Evolutionary conservation across 345 rosid species (phyloP).

Genomic region (Gossypium herbaceum): DNA sequence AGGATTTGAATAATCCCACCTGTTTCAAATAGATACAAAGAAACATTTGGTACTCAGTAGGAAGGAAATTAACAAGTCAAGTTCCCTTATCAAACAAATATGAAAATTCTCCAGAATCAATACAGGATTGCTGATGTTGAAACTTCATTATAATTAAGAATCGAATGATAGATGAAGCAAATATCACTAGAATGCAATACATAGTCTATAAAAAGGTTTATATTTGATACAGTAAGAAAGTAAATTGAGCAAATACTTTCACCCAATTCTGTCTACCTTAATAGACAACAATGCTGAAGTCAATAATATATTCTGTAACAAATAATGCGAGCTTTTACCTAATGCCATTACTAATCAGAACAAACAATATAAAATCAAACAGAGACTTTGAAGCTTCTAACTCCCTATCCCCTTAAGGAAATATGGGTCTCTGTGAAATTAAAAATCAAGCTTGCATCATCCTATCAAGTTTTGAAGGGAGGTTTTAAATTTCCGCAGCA

Average conservation of each 20-base stretch:
- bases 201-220: background rate
- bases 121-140: background rate
- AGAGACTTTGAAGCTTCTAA: background rate
- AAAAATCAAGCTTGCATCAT: background rate
- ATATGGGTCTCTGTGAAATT: background rate
- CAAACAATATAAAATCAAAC: background rate
- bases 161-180: background rate
- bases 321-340: background rate
- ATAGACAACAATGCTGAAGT: background rate
- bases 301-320: background rate
- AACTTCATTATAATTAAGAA: background rate
- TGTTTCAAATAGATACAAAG: conserved; percentile 22
- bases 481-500: background rate
- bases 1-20: conserved; percentile 93
- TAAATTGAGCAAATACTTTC: background rate
- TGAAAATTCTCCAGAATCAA: background rate
- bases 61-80: background rate
- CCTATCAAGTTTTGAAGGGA: background rate
- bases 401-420: background rate
- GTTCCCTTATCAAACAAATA: background rate
- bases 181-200: background rate
- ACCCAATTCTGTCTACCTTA: background rate
- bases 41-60: background rate
- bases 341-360: background rate
- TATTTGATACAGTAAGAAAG: background rate